A percentile compares a stretch with the other conserved stretches of the same genome.
Conservation (phyloP, 2,329 filamentous ascomycete species). For the Monilinia fructicola region DNA sequence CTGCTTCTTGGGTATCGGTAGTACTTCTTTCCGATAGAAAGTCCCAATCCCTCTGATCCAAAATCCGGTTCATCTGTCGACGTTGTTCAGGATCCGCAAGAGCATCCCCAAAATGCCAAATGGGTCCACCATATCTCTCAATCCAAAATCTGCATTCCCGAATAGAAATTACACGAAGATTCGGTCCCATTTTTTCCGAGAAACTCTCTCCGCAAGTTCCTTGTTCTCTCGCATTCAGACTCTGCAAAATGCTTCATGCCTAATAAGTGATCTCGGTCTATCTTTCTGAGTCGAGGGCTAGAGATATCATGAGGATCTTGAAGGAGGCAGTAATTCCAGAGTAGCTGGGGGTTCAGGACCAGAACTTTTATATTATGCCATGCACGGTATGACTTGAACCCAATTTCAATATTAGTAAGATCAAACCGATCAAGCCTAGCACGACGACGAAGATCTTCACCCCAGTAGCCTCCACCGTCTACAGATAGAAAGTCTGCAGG, state of each 20-base stretch:
- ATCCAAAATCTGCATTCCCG: conserved; percentile 24
- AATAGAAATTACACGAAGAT: conserved; percentile 21
- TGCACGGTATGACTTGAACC: conserved; percentile 24
- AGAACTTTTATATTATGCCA: conserved; percentile 25
- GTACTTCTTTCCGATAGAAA: conserved; percentile 22
- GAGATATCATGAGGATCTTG: conserved; percentile 19
- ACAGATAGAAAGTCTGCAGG: conserved; percentile 24
- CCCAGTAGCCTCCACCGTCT: conserved; percentile 24
- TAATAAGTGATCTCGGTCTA: conserved; percentile 12
- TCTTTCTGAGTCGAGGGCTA: conserved; percentile 17
- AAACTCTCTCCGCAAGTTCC: conserved; percentile 22
- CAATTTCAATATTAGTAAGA: conserved; percentile 21
- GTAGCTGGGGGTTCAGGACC: conserved; percentile 16
- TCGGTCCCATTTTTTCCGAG: conserved; percentile 22
- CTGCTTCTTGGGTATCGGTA: conserved; percentile 24
- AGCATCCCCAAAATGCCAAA: conserved; percentile 23
- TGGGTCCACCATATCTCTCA: conserved; percentile 11
- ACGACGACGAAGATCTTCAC: conserved; percentile 24
- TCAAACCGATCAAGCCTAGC: conserved; percentile 24
- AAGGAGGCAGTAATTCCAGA: conserved; percentile 23
- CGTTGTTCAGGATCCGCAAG: conserved; percentile 21
- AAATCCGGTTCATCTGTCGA: conserved; percentile 13
- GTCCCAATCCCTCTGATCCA: conserved; percentile 22
- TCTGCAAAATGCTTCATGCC: conserved; percentile 24
- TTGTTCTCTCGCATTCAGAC: conserved; percentile 19